Base-by-base conservation (phyloP, 495 filamentous ascomycete genomes). In the Cudoniella acicularis region DNA sequence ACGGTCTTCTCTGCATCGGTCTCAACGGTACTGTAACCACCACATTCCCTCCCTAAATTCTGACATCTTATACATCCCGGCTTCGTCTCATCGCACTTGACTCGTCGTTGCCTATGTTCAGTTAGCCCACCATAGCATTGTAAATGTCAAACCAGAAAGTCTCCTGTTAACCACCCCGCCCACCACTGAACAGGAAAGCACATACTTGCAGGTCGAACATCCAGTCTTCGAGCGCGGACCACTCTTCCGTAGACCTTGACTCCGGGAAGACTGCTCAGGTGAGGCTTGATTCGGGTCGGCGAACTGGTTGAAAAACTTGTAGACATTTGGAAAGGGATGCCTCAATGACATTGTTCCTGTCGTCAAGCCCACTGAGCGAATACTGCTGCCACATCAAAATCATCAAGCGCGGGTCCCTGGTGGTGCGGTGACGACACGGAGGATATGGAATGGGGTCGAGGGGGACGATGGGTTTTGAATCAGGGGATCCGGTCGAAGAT, bases 31-130 rank as follows among this genome's bases (percentile, higher is more conserved):
- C 72, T 76, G 57, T 83, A 84, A 18, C 82, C 82, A 56, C 77
- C 81, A 65, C 83, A 86, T 27, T 70, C 64, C 20, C 80, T 74
- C 24, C 82, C 76, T 9, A 79, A 74, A 54, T 73, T 80, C 40
- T 77, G 64, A 62, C 83, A 86, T 54, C 75, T 72, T 18, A 69
- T 70, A 62, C 83, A 86, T n/a, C 65, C 74, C 30, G 82, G 83
- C 54, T 78, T 77, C 11, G 64, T 69, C 66, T 86, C 83, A 57
- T 83, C 82, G 51, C 83, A 86, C 67, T 86, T 85, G 53, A 86
- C 76, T 47, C 73, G 70, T 16, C 80, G 69, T 63, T 63, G 57
- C 53, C 69, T 71, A 52, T 40, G 26, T 20, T 18, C 22, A 6
- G 23, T 56, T 53, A 64, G 52, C 48, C 40, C 56, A 9, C 13